phyloP scores from a whole-genome alignment of 75 land plant genomes.

The Sequoia sempervirens region DNA sequence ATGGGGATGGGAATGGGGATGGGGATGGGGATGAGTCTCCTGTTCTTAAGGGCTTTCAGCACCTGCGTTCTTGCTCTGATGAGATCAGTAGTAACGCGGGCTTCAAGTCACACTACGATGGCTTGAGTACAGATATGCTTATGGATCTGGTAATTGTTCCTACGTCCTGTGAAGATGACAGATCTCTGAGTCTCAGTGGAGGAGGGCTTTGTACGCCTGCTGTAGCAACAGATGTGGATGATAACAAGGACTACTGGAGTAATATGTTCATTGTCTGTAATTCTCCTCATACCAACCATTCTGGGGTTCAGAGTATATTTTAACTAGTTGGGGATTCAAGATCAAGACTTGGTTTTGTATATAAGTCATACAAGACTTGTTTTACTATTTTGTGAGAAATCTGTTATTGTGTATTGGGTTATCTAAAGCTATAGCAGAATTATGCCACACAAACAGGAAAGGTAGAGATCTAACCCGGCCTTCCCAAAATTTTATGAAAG shows the following conservation, averaged over 20 bases:
- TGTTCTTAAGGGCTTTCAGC: not conserved
- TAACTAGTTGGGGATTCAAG: not conserved
- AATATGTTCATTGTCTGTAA: conserved; percentile 7
- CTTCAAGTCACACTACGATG: not conserved
- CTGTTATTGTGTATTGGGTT: not conserved
- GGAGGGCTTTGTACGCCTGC: not conserved
- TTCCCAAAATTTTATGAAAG: not conserved
- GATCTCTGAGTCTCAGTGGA: not conserved
- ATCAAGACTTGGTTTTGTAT: not conserved
- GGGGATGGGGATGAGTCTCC: not conserved
- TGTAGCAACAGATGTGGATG: not conserved
- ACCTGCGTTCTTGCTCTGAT: not conserved
- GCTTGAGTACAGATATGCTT: not conserved
- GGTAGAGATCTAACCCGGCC: not conserved
- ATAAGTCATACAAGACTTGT: not conserved
- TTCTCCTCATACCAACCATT: not conserved
- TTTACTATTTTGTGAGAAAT: not conserved
- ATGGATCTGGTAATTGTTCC: not conserved
- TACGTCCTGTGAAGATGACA: not conserved
- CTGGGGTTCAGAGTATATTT: not conserved
- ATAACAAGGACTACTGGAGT: conserved; percentile 4
- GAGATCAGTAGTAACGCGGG: not conserved
- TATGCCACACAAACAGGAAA: not conserved
- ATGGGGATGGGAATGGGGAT: not conserved
- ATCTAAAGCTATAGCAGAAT: no score